Percentiles rank a stretch among this genome's conserved stretches.
Conservation (phyloP, 495 filamentous ascomycete genomes). For the Annulohypoxylon nitens region DNA sequence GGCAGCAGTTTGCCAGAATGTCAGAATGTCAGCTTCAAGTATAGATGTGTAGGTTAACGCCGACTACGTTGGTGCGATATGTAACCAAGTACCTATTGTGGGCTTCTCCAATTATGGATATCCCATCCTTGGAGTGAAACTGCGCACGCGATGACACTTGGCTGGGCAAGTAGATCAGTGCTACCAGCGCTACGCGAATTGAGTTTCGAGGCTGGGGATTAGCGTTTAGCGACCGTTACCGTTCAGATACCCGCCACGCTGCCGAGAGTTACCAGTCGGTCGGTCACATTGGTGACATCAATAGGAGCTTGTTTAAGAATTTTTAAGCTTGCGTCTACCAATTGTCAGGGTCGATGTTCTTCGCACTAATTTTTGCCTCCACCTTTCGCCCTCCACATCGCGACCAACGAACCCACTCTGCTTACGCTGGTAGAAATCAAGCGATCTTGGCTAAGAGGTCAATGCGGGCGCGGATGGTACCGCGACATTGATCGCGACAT, state of each 20-base stretch:
- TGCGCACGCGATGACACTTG: neutral
- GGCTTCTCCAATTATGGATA: constrained; percentile 19
- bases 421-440: neutral
- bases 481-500: constrained; percentile 22
- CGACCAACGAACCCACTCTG: constrained; percentile 4
- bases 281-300: neutral
- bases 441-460: constrained; percentile 20
- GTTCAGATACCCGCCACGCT: neutral
- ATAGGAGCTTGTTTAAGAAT: constrained; percentile 2
- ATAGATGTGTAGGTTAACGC: too few relatives aligned
- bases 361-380: neutral
- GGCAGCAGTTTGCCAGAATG: neutral
- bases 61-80: neutral
- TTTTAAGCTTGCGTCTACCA: constrained; percentile 3
- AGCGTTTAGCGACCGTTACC: constrained; percentile 9
- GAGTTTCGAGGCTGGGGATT: constrained; percentile 21
- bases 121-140: neutral
- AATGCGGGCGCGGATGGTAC: constrained; percentile 6
- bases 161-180: neutral
- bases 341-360: neutral
- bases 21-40: too few relatives aligned
- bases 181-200: constrained; percentile 15
- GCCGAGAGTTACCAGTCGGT: constrained; percentile 28
- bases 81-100: neutral
- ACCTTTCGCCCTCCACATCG: neutral